Evolutionary conservation across 208 protist genomes (phyloP).

Genomic region (Trypanosoma vivax): DNA sequence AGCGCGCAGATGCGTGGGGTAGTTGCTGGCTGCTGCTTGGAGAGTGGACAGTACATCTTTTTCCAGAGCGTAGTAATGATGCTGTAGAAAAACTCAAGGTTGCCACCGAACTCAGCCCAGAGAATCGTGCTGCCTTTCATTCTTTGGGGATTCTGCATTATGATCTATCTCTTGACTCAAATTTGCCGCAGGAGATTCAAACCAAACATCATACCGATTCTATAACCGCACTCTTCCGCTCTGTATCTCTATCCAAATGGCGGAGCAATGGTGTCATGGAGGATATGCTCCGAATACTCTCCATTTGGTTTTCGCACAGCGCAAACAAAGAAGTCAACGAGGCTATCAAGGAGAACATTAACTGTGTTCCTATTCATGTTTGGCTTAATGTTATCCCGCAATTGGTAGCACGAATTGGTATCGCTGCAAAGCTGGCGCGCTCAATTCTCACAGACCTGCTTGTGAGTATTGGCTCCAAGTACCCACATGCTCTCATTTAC

Average conservation of each 20-base stretch:
- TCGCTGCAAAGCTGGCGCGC: constrained; percentile 77
- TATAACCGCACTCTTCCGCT: constrained; percentile 75
- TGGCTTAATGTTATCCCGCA: constrained; percentile 99
- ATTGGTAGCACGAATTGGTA: constrained; percentile 98
- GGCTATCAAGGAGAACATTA: constrained; percentile 89
- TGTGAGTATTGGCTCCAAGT: constrained; percentile 90
- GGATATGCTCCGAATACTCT: constrained; percentile 98
- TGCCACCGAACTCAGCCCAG: constrained; percentile 61
- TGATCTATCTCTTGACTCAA: constrained; percentile 69
- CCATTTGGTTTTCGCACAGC: constrained; percentile 97
- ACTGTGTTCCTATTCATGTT: constrained; percentile 91
- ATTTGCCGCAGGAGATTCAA: constrained; percentile 46
- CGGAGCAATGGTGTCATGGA: constrained; percentile 85
- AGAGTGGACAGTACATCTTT: constrained; percentile 84
- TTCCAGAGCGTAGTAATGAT: constrained; percentile 66
- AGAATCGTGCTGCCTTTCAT: constrained; percentile 78
- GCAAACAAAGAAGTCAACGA: constrained; percentile 60
- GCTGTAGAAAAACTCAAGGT: constrained; percentile 67
- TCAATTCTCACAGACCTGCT: constrained; percentile 93
- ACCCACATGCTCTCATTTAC: constrained; percentile 99
- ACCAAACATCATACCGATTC: constrained; percentile 57
- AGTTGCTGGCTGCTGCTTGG: constrained; percentile 79
- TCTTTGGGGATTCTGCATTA: constrained; percentile 83
- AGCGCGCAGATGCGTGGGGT: constrained; percentile 62
- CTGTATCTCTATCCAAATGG: constrained; percentile 66